Evolutionary conservation across 139 green algal genomes (phyloP), one percentile per base, ranked within the genome.

Genomic region (Chlorella vulgaris): DNA sequence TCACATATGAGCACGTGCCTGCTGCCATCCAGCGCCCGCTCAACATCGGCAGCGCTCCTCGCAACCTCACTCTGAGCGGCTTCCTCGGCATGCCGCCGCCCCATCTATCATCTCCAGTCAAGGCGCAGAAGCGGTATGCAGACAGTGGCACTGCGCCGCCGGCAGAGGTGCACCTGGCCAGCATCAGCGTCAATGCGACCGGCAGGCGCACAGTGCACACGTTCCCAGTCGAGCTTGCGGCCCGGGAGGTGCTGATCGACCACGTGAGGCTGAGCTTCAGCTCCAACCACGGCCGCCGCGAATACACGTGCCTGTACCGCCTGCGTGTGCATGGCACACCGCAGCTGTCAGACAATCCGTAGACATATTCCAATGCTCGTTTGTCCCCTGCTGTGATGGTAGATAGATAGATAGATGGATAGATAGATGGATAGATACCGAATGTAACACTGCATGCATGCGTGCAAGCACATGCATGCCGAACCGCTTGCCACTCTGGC

Each of bases 231-330:
- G 71, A 6, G 33, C 21, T 28, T 40, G 26, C 24, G 24, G 40
- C 67, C 15, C 39, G 36, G 67, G 39, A 4, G 24, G 67, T 26
- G 53, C 40, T 26, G n/a, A 33, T 85, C 4, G 55, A 85, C 19
- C 60, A 69, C 53, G 38, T 85, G 19, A 29, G 70, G 3, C 29
- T 89, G 76, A 31, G 77, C 50, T 71, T 89, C 22, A 22, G 50
- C 5, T 78, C 69, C 35, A 86, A 89, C 40, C 66, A 84, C 51
- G 85, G 85, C 24, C 63, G 82, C 81, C 55, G 69, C 29, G 28
- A 55, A 0, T 86, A 74, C 62, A 89, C 85, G 33, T 89, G 85
- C 81, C 51, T 89, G 2, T 89, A 89, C 77, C 81, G 85, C 31
- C 39, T 89, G 36, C 69, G 85, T 26, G 58, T 89, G 31, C 85